A percentile compares a stretch with the other conserved stretches of the same genome.
These are phyloP conservation scores for Zymoseptoria ardabiliae DNA, from an alignment of 2,329 filamentous ascomycete genomes.

Conservation along the genomic window DNA sequence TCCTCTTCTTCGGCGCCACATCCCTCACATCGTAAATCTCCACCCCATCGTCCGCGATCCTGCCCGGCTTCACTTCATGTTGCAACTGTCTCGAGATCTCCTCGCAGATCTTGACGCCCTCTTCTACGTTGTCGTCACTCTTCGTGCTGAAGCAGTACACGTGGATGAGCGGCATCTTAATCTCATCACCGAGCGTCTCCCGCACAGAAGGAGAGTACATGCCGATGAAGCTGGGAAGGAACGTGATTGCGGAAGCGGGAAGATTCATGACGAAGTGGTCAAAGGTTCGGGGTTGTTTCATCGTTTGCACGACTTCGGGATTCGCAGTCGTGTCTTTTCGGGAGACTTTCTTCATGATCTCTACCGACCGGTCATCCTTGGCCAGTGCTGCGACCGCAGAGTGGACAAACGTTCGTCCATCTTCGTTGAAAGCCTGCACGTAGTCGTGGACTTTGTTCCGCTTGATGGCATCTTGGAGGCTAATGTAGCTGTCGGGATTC, in stretches of 20 bases:
- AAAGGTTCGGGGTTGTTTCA: constrained; percentile 62
- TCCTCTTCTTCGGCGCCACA: constrained; percentile 87
- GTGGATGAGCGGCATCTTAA: constrained; percentile 70
- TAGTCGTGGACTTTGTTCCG: constrained; percentile 72
- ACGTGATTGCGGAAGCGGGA: constrained; percentile 79
- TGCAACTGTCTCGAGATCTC: constrained; percentile 57
- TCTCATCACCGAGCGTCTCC: constrained; percentile 16
- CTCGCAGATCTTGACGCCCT: constrained; percentile 54
- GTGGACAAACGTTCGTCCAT: constrained; percentile 75
- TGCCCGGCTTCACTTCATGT: constrained; percentile 50
- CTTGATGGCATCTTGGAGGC: constrained; percentile 60
- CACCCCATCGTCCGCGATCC: constrained; percentile 45
- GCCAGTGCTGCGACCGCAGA: constrained; percentile 54
- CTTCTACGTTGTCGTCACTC: constrained; percentile 62
- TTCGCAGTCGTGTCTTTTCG: constrained; percentile 21
- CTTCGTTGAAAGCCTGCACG: constrained; percentile 71
- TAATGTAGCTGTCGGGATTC: constrained; percentile 78
- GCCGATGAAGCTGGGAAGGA: constrained; percentile 69
- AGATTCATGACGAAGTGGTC: constrained; percentile 98
- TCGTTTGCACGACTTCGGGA: constrained; percentile 31
- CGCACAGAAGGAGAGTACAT: constrained; percentile 52
- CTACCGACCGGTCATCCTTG: constrained; percentile 46
- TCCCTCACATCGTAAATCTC: constrained; percentile 63
- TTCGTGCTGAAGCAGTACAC: constrained; percentile 92
- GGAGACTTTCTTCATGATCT: constrained; percentile 32